phyloP scores from a whole-genome alignment of 306 rosid species.

The Prunus davidiana region DNA sequence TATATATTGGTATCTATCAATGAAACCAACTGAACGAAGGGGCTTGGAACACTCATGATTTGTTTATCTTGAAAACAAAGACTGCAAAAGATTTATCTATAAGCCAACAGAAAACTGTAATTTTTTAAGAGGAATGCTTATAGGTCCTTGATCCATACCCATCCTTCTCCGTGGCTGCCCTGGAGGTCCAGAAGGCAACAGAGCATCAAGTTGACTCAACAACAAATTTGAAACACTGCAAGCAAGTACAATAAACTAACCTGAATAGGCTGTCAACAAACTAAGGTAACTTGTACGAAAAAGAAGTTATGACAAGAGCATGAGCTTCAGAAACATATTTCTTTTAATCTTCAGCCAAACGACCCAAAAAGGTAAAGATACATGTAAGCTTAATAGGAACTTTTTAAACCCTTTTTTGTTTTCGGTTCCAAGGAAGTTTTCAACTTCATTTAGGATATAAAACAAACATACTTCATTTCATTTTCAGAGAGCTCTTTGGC shows the following conservation, averaged over 20 bases:
- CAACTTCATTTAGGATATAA: conserved; percentile 23
- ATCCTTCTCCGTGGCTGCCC: conserved; percentile 85
- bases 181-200: conserved; percentile 69
- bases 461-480: conserved; percentile 58
- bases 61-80: not conserved
- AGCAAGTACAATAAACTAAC: conserved; percentile 22
- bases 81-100: not conserved
- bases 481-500: conserved; percentile 84
- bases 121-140: not conserved
- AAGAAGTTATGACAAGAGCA: not conserved
- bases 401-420: not conserved
- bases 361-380: not conserved
- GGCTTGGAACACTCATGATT: not conserved
- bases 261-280: not conserved
- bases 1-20: not conserved
- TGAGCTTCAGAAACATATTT: not conserved
- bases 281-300: not conserved
- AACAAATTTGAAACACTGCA: conserved; percentile 62
- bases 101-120: not conserved
- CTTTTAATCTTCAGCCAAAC: not conserved
- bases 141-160: conserved; percentile 43
- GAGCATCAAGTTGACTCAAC: conserved; percentile 66
- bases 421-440: not conserved
- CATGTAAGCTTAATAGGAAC: not conserved
- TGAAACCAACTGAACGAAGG: not conserved